Evolutionary conservation across 352 stramenopile genomes (phyloP).

Genomic region (Phytophthora multivora): DNA sequence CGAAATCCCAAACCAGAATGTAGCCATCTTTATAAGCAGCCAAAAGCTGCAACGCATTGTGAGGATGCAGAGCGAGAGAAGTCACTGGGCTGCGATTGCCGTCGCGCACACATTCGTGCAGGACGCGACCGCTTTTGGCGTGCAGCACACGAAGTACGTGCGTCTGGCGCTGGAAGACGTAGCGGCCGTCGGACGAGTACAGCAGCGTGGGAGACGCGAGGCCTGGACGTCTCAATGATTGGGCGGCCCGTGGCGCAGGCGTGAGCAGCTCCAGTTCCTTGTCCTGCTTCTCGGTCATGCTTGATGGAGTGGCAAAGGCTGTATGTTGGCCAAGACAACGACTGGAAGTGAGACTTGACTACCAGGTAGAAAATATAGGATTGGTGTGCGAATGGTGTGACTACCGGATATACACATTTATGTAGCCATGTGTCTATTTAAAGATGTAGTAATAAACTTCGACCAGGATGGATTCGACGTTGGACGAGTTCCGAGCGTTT

Average conservation of each 20-base stretch:
- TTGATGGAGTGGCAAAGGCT: neutral
- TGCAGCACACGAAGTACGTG: slow-evolving; percentile 75
- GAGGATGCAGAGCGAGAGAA: slow-evolving; percentile 68
- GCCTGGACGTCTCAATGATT: slow-evolving; percentile 1
- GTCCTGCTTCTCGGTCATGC: slow-evolving; percentile 13
- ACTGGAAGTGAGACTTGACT: slow-evolving; percentile 24
- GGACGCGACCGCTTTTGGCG: slow-evolving; percentile 69
- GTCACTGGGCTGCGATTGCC: slow-evolving; percentile 35
- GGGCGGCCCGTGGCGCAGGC: slow-evolving; percentile 12
- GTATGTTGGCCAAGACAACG: slow-evolving; percentile 2
- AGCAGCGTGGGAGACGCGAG: slow-evolving; percentile 38
- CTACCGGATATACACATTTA: neutral
- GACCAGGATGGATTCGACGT: no score
- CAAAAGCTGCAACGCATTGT: slow-evolving; percentile 72
- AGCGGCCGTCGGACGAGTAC: slow-evolving; percentile 72
- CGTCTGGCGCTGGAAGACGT: slow-evolving; percentile 81
- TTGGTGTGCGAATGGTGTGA: neutral
- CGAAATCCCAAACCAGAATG: slow-evolving; percentile 79
- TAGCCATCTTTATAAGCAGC: slow-evolving; percentile 70
- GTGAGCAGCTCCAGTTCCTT: slow-evolving; percentile 41
- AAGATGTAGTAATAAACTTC: no score
- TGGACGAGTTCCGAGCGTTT: slow-evolving; percentile 37
- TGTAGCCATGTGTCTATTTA: no score
- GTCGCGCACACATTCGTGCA: slow-evolving; percentile 70
- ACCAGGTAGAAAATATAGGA: neutral